Percentiles rank a stretch among this genome's conserved stretches.
These are phyloP conservation scores for Ascochyta fabae DNA, from an alignment of 2,329 filamentous ascomycete species.

Conservation along the genomic window DNA sequence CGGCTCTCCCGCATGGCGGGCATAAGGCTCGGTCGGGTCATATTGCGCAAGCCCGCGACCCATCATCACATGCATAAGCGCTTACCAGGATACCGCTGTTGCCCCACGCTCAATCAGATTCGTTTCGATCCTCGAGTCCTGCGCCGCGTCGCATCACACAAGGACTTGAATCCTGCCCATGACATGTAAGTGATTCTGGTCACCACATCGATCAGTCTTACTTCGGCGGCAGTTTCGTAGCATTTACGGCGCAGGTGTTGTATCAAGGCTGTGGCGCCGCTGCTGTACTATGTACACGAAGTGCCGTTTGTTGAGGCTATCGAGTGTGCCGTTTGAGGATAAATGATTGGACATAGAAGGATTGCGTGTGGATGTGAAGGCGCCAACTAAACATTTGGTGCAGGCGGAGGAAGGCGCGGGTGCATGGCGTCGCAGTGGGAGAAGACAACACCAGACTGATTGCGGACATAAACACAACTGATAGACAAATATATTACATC, in stretches of 20 bases:
- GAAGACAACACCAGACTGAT: not conserved
- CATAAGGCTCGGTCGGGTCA: conserved; percentile 11
- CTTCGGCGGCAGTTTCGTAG: not conserved
- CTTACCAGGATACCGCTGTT: conserved; percentile 17
- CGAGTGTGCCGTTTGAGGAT: not conserved
- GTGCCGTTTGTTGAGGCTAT: conserved; percentile 3
- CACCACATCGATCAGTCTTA: not conserved
- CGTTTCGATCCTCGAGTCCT: conserved; percentile 9
- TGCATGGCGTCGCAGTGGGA: conserved; percentile 19
- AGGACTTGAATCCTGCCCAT: conserved; percentile 1
- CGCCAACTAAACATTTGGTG: conserved; percentile 15
- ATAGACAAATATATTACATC: not conserved
- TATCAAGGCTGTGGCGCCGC: conserved; percentile 17
- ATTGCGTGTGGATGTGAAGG: conserved; percentile 10
- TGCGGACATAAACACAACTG: not conserved
- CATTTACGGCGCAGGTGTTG: conserved; percentile 7
- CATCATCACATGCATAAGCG: conserved; percentile 41
- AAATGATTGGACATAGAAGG: not conserved
- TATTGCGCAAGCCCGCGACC: conserved; percentile 22
- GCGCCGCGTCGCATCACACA: not conserved
- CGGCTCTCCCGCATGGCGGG: conserved; percentile 15
- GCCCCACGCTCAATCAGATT: conserved; percentile 17
- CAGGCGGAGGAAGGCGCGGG: conserved; percentile 30
- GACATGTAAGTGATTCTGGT: conserved; percentile 5
- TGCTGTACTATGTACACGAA: conserved; percentile 16